Evolutionary conservation across 1,139 yeast genomes (phyloP), one percentile per base, ranked within the genome.

Genomic region (Hansenula sp.): DNA sequence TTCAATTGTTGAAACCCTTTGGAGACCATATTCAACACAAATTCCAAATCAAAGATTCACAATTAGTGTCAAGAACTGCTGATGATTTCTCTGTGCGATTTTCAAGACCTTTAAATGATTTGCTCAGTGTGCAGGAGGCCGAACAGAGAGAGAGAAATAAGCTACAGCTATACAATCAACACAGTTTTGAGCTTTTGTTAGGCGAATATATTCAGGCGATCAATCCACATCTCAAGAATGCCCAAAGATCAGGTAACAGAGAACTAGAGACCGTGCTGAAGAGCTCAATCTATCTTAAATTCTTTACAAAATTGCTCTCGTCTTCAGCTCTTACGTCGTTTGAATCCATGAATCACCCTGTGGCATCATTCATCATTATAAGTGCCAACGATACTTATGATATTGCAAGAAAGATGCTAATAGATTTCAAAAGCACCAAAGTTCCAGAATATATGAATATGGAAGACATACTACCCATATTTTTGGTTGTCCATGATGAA

Each of bases 331-430:
- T 87, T 6, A 81, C 89, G 3, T 84, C 96, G 1, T 90, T 88
- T 61, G 98, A 93, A 61, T 83, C 93, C 3, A 84, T 91, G 60
- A 84, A 88, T 54, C 98, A 93, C 60, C 98, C 99, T 0, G 77
- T 90, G 1, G 76, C 90, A 1, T 88, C 91, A 42, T 64, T 91
- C 16, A 73, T 90, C 43, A 84, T 85, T 5, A 71, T 91, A 13
- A 43, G 50, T 3, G 46, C 54, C 5, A 36, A 41, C 8, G 57
- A 57, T 8, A 44, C 60, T 1, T 76, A 79, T 35, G 68, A 70
- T 27, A 77, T 74, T 47, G 84, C 84, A 6, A 76, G 76, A 52
- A 79, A 76, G 42, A 65, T 78, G 33, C 64, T 81, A 39, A 65
- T 78, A 8, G 67, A 68, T 41, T 70, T 80, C 51, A 74, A 74